These are phyloP conservation scores for Bondarzewia mesenterica DNA, from an alignment of 1,284 basidiomycete species.

Conservation along the genomic window DNA sequence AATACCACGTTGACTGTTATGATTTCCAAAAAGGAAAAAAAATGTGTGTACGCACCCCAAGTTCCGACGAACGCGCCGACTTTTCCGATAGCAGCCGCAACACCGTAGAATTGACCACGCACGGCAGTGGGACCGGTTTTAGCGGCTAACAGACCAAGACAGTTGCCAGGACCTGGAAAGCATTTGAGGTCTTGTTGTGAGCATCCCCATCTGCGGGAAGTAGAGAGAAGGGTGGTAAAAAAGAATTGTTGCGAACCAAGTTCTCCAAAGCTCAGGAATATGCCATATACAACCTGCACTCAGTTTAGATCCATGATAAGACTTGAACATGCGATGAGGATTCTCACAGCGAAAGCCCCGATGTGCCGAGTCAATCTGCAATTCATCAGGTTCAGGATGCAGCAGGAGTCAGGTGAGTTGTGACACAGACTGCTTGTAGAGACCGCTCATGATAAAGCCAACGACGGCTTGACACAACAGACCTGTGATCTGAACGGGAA, in stretches of 20 bases:
- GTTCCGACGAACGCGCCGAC: conserved; percentile 81
- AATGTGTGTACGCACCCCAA: conserved; percentile 41
- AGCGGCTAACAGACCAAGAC: conserved; percentile 71
- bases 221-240: no score
- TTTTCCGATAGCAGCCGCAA: conserved; percentile 88
- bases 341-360: conserved; percentile 71
- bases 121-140: conserved; percentile 82
- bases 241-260: conserved; percentile 47
- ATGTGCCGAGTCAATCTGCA: conserved; percentile 51
- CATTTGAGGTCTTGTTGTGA: not conserved
- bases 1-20: conserved; percentile 12
- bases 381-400: not conserved
- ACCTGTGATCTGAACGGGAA: conserved; percentile 49
- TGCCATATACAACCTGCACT: conserved; percentile 80
- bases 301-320: no score
- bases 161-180: conserved; percentile 63
- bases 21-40: not conserved
- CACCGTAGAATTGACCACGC: conserved; percentile 80
- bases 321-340: conserved; percentile 7
- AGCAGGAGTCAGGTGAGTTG: not conserved
- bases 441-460: conserved; percentile 82
- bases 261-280: conserved; percentile 86
- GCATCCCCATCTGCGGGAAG: no score
- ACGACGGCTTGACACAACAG: conserved; percentile 63
- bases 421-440: conserved; percentile 47